Conservation (phyloP, 805 yeast genomes). For the Schwanniomyces sp. region DNA sequence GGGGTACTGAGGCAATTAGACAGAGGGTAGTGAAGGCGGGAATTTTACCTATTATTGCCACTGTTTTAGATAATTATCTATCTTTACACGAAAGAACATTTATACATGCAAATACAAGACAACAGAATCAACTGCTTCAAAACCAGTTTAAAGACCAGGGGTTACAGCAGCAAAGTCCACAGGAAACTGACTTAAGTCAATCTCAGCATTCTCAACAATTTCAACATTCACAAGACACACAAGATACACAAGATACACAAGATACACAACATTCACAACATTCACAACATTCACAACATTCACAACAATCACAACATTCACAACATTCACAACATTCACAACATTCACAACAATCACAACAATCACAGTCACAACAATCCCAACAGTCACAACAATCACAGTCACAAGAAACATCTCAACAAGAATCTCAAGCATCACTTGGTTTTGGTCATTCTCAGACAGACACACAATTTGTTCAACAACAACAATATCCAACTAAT, state of each 20-base stretch:
- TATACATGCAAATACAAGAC: conserved; percentile 27
- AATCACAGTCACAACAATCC: neutral
- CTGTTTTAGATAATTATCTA: conserved; percentile 85
- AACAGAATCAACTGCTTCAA: conserved; percentile 3
- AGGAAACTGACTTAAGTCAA: conserved; percentile 7
- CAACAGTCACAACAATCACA: neutral
- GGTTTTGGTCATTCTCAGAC: neutral
- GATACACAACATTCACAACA: neutral
- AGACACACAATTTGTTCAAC: neutral
- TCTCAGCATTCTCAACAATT: conserved; percentile 18
- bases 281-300: conserved; percentile 4
- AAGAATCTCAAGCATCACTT: neutral
- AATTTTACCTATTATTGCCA: conserved; percentile 84
- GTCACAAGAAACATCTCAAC: neutral
- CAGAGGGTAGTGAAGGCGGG: conserved; percentile 90
- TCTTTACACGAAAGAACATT: conserved; percentile 40
- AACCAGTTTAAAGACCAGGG: conserved; percentile 4
- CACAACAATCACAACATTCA: conserved; percentile 12
- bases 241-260: conserved; percentile 1
- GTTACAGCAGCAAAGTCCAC: neutral
- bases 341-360: neutral
- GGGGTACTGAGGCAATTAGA: conserved; percentile 87
- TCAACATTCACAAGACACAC: conserved; percentile 5
- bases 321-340: conserved; percentile 5
- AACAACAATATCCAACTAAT: neutral